phyloP scores from a whole-genome alignment of 768 basidiomycete species.

The Coprinellus micaceus region DNA sequence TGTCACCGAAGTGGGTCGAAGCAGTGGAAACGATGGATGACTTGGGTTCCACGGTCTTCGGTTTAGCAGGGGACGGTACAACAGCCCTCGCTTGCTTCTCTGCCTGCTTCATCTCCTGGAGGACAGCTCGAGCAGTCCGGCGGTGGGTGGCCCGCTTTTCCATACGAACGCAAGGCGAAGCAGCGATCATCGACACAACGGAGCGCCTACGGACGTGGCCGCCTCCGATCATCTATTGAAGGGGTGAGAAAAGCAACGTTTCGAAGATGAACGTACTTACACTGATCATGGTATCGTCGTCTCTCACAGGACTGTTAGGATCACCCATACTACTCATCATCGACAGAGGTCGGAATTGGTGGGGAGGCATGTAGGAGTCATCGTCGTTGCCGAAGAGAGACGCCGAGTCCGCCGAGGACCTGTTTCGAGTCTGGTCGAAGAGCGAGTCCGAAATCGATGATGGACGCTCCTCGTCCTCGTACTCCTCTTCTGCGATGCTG shows the following conservation, averaged over 20 bases:
- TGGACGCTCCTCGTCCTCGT: constrained; percentile 28
- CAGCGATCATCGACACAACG: constrained; percentile 60
- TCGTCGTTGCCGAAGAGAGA: constrained; percentile 60
- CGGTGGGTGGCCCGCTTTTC: constrained; percentile 44
- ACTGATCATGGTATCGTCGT: constrained; percentile 81
- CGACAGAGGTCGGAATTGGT: constrained; percentile 63
- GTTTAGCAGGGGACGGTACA: constrained; percentile 37
- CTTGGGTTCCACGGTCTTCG: constrained; percentile 49
- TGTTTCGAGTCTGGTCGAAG: constrained; percentile 60
- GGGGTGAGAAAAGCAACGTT: no score
- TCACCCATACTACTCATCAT: constrained; percentile 52
- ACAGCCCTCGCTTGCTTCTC: constrained; percentile 26
- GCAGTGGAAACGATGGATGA: constrained; percentile 65
- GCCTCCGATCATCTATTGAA: constrained; percentile 82
- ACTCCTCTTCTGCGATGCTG: constrained; percentile 5
- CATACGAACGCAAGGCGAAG: constrained; percentile 63
- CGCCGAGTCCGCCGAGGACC: constrained; percentile 46
- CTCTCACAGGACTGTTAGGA: constrained; percentile 49
- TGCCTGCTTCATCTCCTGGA: constrained; percentile 28
- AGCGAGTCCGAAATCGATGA: constrained; percentile 48
- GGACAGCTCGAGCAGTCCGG: constrained; percentile 13
- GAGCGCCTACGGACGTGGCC: constrained; percentile 70
- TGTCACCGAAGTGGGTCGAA: constrained; percentile 61
- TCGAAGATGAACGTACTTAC: no score
- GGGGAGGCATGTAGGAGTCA: constrained; percentile 36